Evolutionary conservation across 2,329 filamentous ascomycete genomes (phyloP).

Genomic region (Ophiobolus disseminans): DNA sequence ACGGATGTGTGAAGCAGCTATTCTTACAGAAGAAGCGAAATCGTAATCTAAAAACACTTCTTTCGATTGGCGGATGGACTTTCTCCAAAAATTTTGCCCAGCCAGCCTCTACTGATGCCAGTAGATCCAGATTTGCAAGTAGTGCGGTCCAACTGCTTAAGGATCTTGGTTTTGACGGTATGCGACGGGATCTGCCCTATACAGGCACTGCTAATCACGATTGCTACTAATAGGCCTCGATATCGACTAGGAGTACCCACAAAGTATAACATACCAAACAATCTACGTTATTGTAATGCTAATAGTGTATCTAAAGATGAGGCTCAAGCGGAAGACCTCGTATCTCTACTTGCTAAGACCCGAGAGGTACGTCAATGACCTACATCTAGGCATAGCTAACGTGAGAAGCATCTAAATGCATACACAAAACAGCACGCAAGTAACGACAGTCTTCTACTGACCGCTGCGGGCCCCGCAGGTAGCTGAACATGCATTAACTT

Average conservation of each 20-base stretch:
- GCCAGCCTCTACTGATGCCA: slow-evolving; percentile 38
- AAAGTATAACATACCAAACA: not conserved
- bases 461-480: slow-evolving; percentile 53
- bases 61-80: slow-evolving; percentile 50
- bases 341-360: slow-evolving; percentile 38
- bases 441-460: slow-evolving; percentile 55
- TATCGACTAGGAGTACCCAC: slow-evolving; percentile 49
- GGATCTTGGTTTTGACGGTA: slow-evolving; percentile 48
- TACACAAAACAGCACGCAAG: slow-evolving; percentile 51
- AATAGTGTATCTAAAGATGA: slow-evolving; percentile 16
- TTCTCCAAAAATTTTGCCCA: slow-evolving; percentile 47
- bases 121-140: slow-evolving; percentile 42
- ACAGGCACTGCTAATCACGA: not conserved
- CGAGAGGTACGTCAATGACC: slow-evolving; percentile 25
- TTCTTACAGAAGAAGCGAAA: slow-evolving; percentile 47
- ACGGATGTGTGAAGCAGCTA: slow-evolving; percentile 48
- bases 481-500: not conserved
- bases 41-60: slow-evolving; percentile 45
- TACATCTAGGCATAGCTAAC: not conserved
- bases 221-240: slow-evolving; percentile 35
- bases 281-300: not conserved
- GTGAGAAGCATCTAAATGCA: slow-evolving; percentile 35
- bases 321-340: slow-evolving; percentile 43
- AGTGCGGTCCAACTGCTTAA: slow-evolving; percentile 42
- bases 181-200: slow-evolving; percentile 1